phyloP scores from a whole-genome alignment of 2,329 filamentous ascomycete species.

The Zopfia rhizophila region DNA sequence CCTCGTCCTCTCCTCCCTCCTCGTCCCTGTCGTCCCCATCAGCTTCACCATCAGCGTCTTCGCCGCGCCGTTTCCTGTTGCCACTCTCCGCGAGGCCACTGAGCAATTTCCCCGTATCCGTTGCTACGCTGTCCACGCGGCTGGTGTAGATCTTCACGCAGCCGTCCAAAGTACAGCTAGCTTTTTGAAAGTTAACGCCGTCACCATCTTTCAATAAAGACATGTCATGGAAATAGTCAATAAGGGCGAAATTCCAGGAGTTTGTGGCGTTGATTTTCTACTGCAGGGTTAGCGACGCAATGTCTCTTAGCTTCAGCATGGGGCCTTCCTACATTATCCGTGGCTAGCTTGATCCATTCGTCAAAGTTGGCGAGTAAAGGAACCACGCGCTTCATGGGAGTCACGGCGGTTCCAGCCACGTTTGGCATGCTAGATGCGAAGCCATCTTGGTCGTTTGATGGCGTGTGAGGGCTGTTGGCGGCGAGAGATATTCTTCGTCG shows the following conservation, averaged over 20 bases:
- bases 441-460: slow-evolving; percentile 60
- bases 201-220: slow-evolving; percentile 95
- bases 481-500: slow-evolving; percentile 71
- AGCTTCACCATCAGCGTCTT: slow-evolving; percentile 46
- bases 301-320: not conserved
- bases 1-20: slow-evolving; percentile 68
- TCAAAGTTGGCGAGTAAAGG: slow-evolving; percentile 98
- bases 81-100: slow-evolving; percentile 92
- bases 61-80: slow-evolving; percentile 62
- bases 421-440: no score
- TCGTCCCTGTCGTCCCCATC: slow-evolving; percentile 71
- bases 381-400: slow-evolving; percentile 89
- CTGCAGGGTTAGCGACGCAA: slow-evolving; percentile 20
- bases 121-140: slow-evolving; percentile 96
- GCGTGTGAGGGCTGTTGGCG: slow-evolving; percentile 63
- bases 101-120: slow-evolving; percentile 92
- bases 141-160: slow-evolving; percentile 99
- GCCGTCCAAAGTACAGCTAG: slow-evolving; percentile 95
- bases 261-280: slow-evolving; percentile 90
- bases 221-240: slow-evolving; percentile 99
- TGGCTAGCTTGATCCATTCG: slow-evolving; percentile 99
- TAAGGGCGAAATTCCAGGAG: slow-evolving; percentile 99
- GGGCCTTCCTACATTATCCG: slow-evolving; percentile 73
- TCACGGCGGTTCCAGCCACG: slow-evolving; percentile 80
- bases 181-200: slow-evolving; percentile 98